Base-by-base conservation (phyloP, 768 basidiomycete species). In the Russula virescens region DNA sequence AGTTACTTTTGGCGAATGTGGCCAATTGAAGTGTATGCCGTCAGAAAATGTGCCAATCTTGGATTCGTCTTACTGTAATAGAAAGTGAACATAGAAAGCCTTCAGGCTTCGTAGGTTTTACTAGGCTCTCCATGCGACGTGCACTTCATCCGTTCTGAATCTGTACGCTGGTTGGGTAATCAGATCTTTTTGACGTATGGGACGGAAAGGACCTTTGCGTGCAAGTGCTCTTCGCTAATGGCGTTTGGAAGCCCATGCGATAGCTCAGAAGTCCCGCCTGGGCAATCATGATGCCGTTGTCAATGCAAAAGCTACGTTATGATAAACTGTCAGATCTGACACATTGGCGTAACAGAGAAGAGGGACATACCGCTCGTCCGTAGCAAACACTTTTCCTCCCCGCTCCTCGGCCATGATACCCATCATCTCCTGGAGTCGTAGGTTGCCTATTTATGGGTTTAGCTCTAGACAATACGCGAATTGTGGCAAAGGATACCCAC, bases 221-320 rank as follows among this genome's bases (percentile, higher is more conserved):
- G 70, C 93, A 95, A 38, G 84, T 89, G 58, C 88, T 94, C 70
- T 96, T 83, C 28, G 80, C 73, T 31, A 98, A 71, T 2, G 88
- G 81, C 0, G 94, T 98, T 51, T 76, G 74, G 64, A 85, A 81
- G 26, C 96, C 97, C 94, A 95, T 98, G 2, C 97, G 82, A 73
- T 85, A 94, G 65, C 87, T 85, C 42, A 99, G 79, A 31, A 99
- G 80, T 6, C 97, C 97, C 7, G 97, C 97, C 71, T 99, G 97
- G 2, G 97, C 96, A 58, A 99, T 98, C 97, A 99, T 99, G 68
- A 98, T 96, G 1, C 97, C 97, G 68, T 99, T 99, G 73, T 99
- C 97, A 63, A 99, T 98, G 75, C 97, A 98, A 74, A 96, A 98
- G 58, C 95, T 55, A 43, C 13, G 26, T 40, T 19, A 21, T 31